These are phyloP conservation scores for Pythium dissotocum DNA, from an alignment of 352 stramenopile genomes.

Conservation along the genomic window DNA sequence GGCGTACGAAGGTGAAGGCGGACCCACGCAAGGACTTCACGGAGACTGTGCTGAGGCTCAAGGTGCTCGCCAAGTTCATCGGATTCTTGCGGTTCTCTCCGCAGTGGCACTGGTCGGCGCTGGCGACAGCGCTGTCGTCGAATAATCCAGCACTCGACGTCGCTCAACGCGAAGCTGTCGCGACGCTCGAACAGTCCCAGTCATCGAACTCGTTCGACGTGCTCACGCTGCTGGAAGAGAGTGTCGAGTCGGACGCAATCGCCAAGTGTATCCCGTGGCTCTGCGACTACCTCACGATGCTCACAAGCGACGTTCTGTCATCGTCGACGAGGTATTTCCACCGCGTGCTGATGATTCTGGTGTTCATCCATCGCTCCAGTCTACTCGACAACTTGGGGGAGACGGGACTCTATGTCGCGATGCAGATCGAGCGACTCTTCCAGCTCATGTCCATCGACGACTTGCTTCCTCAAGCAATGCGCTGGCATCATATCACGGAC, in stretches of 20 bases:
- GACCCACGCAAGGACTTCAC: slow-evolving; percentile 65
- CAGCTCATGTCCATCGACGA: slow-evolving; percentile 40
- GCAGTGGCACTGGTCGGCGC: slow-evolving; percentile 53
- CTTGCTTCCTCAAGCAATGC: background rate
- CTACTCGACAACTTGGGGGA: slow-evolving; percentile 48
- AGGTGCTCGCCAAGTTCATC: slow-evolving; percentile 70
- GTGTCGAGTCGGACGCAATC: slow-evolving; percentile 37
- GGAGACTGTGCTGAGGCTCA: slow-evolving; percentile 55
- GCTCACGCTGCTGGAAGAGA: slow-evolving; percentile 42
- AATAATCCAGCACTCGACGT: slow-evolving; percentile 56
- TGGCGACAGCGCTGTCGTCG: slow-evolving; percentile 29
- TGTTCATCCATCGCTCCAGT: slow-evolving; percentile 45
- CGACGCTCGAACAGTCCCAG: slow-evolving; percentile 41
- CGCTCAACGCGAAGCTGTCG: slow-evolving; percentile 50
- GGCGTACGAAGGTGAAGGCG: slow-evolving; percentile 12
- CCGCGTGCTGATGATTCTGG: slow-evolving; percentile 44
- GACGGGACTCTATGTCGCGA: slow-evolving; percentile 49
- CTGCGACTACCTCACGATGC: slow-evolving; percentile 64
- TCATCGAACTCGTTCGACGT: slow-evolving; percentile 43
- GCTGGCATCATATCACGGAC: slow-evolving; percentile 15
- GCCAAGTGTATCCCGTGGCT: slow-evolving; percentile 69
- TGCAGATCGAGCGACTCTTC: slow-evolving; percentile 70
- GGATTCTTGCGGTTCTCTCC: slow-evolving; percentile 64
- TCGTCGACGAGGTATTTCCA: slow-evolving; percentile 51
- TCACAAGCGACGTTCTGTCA: slow-evolving; percentile 53